These are phyloP conservation scores for Metschnikowia lochheadii DNA, from an alignment of 805 yeast species.

Conservation along the genomic window DNA sequence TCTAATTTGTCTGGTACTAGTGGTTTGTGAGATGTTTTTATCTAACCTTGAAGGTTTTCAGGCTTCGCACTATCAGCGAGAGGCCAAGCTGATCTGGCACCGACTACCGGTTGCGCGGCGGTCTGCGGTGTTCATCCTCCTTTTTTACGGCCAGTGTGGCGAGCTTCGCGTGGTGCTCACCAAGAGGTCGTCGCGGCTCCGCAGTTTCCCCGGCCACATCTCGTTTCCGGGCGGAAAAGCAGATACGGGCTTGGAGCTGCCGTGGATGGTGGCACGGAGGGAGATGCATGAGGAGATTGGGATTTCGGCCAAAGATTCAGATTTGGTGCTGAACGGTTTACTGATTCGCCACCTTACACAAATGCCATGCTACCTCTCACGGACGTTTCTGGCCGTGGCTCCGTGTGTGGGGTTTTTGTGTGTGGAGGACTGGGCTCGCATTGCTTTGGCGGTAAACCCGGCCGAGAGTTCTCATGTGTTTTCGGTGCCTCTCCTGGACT, in stretches of 20 bases:
- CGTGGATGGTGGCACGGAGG: conserved; percentile 71
- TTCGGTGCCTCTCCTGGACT: conserved; percentile 65
- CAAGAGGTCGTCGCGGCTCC: conserved; percentile 63
- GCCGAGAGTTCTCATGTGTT: conserved; percentile 73
- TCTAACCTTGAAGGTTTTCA: not conserved
- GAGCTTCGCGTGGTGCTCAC: conserved; percentile 78
- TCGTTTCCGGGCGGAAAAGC: conserved; percentile 95
- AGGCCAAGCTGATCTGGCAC: conserved; percentile 51
- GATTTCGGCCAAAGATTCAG: conserved; percentile 44
- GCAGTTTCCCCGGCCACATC: conserved; percentile 82
- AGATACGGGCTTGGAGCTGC: conserved; percentile 60
- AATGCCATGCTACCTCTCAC: conserved; percentile 76
- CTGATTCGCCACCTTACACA: conserved; percentile 55
- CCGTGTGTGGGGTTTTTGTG: conserved; percentile 72
- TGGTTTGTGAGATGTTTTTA: not conserved
- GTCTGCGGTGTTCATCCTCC: conserved; percentile 72
- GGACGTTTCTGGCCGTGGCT: conserved; percentile 77
- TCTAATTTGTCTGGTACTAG: too few relatives aligned
- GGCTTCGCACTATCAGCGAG: conserved; percentile 29
- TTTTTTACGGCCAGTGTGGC: conserved; percentile 68
- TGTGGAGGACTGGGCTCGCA: conserved; percentile 20
- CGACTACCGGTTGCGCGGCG: conserved; percentile 61
- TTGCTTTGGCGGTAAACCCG: conserved; percentile 56
- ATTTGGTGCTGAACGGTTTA: conserved; percentile 48
- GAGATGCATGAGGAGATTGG: conserved; percentile 91